Conservation (phyloP, 1,284 basidiomycete genomes). For the Cutaneotrichosporon arboriforme region DNA sequence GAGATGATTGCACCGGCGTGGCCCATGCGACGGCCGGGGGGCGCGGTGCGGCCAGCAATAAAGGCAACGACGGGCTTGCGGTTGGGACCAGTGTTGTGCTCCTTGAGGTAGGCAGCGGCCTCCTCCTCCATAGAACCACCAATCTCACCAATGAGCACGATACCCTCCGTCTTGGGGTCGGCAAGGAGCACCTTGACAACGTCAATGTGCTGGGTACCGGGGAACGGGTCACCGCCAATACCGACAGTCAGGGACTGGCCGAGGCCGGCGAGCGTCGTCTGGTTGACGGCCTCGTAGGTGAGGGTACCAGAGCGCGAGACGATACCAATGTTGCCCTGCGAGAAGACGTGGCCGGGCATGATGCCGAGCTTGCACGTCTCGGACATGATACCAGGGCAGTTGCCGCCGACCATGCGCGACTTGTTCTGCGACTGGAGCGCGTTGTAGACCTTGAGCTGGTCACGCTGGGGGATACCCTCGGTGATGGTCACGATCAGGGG, state of each 20-base stretch:
- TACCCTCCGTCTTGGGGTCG: constrained; percentile 87
- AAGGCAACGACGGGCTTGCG: constrained; percentile 98
- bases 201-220: constrained; percentile 80
- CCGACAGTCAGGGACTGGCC: constrained; percentile 96
- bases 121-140: constrained; percentile 99
- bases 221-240: constrained; percentile 98
- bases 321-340: constrained; percentile 88
- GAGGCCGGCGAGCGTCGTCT: constrained; percentile 88
- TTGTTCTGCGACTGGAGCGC: constrained; percentile 91
- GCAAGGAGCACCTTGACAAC: constrained; percentile 94
- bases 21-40: constrained; percentile 96
- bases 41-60: constrained; percentile 95
- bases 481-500: constrained; percentile 94
- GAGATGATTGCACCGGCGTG: constrained; percentile 97
- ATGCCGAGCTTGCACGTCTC: constrained; percentile 99
- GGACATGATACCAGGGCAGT: constrained; percentile 97
- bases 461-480: constrained; percentile 92
- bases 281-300: constrained; percentile 50
- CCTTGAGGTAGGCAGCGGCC: constrained; percentile 89
- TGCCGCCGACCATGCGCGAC: constrained; percentile 83
- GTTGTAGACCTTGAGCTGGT: constrained; percentile 90
- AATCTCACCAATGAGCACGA: constrained; percentile 98
- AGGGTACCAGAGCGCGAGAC: constrained; percentile 91
- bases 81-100: constrained; percentile 81
- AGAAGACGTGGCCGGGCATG: constrained; percentile 97